Conservation (phyloP, 1,284 basidiomycete species). For the Papiliotrema flavescens region DNA sequence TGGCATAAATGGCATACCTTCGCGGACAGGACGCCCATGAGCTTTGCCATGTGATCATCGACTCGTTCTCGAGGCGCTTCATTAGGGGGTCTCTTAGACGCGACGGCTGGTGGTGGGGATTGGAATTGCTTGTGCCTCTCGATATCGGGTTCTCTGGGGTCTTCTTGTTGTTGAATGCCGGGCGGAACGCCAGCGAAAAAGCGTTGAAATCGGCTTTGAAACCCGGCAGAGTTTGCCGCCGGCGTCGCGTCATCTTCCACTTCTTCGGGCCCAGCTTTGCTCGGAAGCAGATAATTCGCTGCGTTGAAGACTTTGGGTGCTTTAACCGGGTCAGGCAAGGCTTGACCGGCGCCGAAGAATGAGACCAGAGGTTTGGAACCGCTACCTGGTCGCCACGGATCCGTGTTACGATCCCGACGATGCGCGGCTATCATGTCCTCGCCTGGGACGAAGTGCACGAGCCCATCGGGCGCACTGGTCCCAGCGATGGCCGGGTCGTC, state of each 20-base stretch:
- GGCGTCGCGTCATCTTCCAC: slow-evolving; percentile 11
- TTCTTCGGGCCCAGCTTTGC: slow-evolving; percentile 12
- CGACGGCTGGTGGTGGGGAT: not conserved
- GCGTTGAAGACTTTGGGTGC: slow-evolving; percentile 36
- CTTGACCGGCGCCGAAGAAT: slow-evolving; percentile 25
- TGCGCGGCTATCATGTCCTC: slow-evolving; percentile 46
- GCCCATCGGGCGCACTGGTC: slow-evolving; percentile 16
- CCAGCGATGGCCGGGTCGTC: slow-evolving; percentile 28
- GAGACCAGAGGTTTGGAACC: slow-evolving; percentile 28
- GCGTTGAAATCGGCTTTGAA: slow-evolving; percentile 39
- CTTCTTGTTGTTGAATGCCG: not conserved
- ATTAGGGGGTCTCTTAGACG: not conserved
- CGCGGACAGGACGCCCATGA: slow-evolving; percentile 39
- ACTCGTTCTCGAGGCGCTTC: slow-evolving; percentile 8
- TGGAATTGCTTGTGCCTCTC: not conserved
- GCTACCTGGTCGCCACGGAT: slow-evolving; percentile 8
- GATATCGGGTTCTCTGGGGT: not conserved
- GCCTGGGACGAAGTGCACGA: slow-evolving; percentile 37
- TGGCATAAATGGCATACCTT: slow-evolving; percentile 6
- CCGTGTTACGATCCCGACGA: slow-evolving; percentile 28
- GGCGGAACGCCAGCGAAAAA: slow-evolving; percentile 28
- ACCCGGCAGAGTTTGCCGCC: slow-evolving; percentile 11
- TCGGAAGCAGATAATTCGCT: slow-evolving; percentile 37
- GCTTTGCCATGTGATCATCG: slow-evolving; percentile 35
- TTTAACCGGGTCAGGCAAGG: slow-evolving; percentile 13